phyloP scores from a whole-genome alignment of 371 early-diverging fungal genomes.

The Mycotypha africana region DNA sequence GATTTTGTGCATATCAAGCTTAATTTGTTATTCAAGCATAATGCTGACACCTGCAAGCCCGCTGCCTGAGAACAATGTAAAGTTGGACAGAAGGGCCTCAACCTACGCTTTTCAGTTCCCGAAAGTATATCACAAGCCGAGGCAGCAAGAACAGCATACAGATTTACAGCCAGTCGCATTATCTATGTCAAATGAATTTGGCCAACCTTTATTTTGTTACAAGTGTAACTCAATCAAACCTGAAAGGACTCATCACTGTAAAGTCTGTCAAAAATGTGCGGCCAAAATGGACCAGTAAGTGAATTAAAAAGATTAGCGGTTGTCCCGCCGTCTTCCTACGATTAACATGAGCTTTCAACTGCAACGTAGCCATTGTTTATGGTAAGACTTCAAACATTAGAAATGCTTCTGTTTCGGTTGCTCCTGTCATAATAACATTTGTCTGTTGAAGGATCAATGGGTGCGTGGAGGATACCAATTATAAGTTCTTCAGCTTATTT shows the following conservation, averaged over 20 bases:
- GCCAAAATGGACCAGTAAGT: constrained; percentile 29
- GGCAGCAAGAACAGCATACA: too few species aligned
- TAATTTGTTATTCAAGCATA: constrained; percentile 7
- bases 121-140: not conserved
- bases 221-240: constrained; percentile 13
- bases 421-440: too few species aligned
- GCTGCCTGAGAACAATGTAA: not conserved
- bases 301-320: not conserved
- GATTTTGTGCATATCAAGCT: constrained; percentile 1
- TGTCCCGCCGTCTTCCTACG: too few species aligned
- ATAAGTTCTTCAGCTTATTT: constrained; percentile 17
- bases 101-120: constrained; percentile 2
- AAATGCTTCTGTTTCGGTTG: not conserved
- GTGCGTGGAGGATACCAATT: constrained; percentile 16
- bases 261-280: constrained; percentile 13
- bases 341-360: too few species aligned
- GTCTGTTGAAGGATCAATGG: constrained; percentile 16
- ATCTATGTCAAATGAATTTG: constrained; percentile 1
- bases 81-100: not conserved
- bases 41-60: constrained; percentile 1
- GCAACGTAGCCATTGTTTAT: constrained; percentile 17
- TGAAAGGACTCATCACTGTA: constrained; percentile 21
- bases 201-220: constrained; percentile 10
- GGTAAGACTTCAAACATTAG: constrained; percentile 2
- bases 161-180: not conserved